Conservation (phyloP, 2,329 filamentous ascomycete species). For the Penicillium sp. region DNA sequence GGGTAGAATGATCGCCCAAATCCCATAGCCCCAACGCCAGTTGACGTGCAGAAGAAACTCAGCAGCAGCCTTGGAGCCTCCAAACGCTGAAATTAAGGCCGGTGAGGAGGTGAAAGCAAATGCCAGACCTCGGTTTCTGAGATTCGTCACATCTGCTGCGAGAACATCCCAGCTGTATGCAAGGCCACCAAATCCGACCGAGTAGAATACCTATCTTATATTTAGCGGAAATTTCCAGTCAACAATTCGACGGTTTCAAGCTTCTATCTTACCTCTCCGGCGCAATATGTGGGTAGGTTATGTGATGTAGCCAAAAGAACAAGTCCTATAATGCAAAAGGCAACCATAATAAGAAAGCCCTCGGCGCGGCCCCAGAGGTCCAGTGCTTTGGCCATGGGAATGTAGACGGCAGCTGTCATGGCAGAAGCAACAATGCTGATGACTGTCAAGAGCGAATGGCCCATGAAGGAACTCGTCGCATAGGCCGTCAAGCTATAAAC, state of each 20-base stretch:
- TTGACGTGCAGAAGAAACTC: constrained; percentile 55
- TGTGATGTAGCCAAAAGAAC: constrained; percentile 65
- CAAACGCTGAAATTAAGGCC: constrained; percentile 65
- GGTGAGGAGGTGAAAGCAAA: constrained; percentile 64
- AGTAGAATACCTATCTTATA: constrained; percentile 37
- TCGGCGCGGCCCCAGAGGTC: constrained; percentile 65
- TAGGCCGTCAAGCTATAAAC: constrained; percentile 50
- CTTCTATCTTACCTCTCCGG: constrained; percentile 53
- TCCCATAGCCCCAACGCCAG: constrained; percentile 67
- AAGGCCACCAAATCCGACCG: constrained; percentile 60
- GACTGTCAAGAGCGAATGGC: constrained; percentile 59
- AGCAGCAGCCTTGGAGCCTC: constrained; percentile 58
- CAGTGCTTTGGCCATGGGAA: constrained; percentile 65
- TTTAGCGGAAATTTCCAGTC: neutral
- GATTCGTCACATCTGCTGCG: constrained; percentile 63
- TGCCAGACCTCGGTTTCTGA: constrained; percentile 64
- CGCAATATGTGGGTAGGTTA: constrained; percentile 64
- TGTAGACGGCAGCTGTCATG: constrained; percentile 60
- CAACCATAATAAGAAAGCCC: constrained; percentile 56
- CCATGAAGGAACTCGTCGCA: constrained; percentile 56
- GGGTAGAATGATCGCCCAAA: constrained; percentile 64
- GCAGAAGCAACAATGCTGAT: constrained; percentile 58
- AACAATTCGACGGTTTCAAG: neutral
- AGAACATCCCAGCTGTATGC: constrained; percentile 62
- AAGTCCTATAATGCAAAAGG: constrained; percentile 52